Percentiles rank a stretch among this genome's conserved stretches.
These are phyloP conservation scores for Cucumis hystrix DNA, from an alignment of 306 rosid species.

Conservation along the genomic window DNA sequence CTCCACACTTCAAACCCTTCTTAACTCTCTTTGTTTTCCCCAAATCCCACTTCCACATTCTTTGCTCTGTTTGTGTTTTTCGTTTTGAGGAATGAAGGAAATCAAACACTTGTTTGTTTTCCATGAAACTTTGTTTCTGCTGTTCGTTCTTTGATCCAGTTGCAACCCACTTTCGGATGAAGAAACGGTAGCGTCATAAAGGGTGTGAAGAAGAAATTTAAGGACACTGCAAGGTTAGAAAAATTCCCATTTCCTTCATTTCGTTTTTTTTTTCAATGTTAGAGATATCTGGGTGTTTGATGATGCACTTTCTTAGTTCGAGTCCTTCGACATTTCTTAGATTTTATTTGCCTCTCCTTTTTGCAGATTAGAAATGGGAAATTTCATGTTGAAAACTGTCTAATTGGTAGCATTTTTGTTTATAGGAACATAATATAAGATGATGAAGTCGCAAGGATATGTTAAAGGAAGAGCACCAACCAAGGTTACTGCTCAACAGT, in stretches of 20 bases:
- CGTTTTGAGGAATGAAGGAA: not conserved
- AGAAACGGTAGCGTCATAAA: not conserved
- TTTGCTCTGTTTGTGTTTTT: not conserved
- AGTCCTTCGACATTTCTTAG: not conserved
- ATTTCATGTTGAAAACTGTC: not conserved
- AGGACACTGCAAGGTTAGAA: not conserved
- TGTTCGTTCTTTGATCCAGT: not conserved
- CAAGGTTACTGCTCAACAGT: conserved; percentile 25
- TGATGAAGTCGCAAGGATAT: conserved; percentile 35
- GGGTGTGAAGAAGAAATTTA: not conserved
- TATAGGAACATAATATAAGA: not conserved
- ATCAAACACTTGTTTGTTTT: no score
- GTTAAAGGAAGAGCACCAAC: conserved; percentile 24
- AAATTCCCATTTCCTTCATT: not conserved
- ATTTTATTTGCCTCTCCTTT: not conserved
- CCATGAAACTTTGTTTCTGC: not conserved
- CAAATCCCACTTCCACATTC: not conserved
- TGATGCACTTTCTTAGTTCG: not conserved
- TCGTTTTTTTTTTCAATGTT: not conserved
- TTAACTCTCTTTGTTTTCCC: not conserved
- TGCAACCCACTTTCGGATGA: not conserved
- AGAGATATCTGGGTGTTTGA: not conserved
- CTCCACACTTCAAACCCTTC: not conserved
- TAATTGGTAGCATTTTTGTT: not conserved
- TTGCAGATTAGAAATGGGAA: not conserved